Evolutionary conservation across 139 green algal species (phyloP), one percentile per base, ranked within the genome.

Genomic region (Spirogloea muscicola): DNA sequence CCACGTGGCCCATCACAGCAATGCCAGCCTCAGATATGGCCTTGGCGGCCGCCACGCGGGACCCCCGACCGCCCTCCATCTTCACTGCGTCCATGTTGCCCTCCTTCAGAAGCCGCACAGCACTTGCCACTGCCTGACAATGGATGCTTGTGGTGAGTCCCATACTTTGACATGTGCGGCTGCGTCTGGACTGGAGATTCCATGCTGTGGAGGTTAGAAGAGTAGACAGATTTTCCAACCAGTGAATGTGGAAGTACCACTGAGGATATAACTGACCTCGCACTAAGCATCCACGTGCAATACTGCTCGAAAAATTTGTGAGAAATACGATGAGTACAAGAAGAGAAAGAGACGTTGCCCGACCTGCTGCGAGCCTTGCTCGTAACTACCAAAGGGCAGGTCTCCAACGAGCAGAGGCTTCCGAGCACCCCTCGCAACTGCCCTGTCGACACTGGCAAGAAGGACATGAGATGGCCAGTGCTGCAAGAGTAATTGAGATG

Each of bases 1-100:
- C 94, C 46, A 97, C 88, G 72, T 99, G 94, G 0, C 94, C 94
- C 91, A 99, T 96, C n/a, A 98, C 94, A 7, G 94, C 93, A 29
- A 98, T 87, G 0, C 94, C 94, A 27, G 93, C 89, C 40, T 94
- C 87, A 62, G 94, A 87, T 42, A 99, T 89, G 5, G 88, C 91
- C 0, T 66, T 60, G 2, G 87, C 91, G 3, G 92, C 86, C 39
- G 86, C 80, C 36, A 93, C 85, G 5, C 92, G 81, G 0, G 77
- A 72, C 2, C 74, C 61, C 39, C 72, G 84, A 27, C 88, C 91
- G 82, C 93, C 93, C 81, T 98, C 94, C 0, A 98, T 80, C 84
- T 98, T 98, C 3, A 98, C 93, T 0, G 90, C 94, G 74, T 99
- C 95, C 91, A 97, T 91, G 67, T 77, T 71, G 5, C 92, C 94